Evolutionary conservation across 768 basidiomycete genomes (phyloP).

Genomic region (Solioccasus polychromus): DNA sequence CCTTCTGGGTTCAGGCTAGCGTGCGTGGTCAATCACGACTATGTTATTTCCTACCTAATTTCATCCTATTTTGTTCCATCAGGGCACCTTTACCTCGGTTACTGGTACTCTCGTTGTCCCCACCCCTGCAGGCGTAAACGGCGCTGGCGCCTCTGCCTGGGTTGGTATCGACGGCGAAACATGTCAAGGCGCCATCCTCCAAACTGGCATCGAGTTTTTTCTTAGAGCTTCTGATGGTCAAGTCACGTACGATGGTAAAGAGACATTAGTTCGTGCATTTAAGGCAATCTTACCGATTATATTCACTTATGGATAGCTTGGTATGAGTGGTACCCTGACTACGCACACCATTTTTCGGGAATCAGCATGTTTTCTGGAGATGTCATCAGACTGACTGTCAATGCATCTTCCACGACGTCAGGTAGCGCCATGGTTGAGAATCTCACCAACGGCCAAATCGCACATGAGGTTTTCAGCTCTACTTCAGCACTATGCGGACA

Average conservation of each 20-base stretch:
- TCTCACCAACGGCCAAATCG: not conserved
- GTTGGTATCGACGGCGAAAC: constrained; percentile 12
- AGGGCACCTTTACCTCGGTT: constrained; percentile 10
- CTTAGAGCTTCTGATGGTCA: not conserved
- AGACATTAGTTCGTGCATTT: too few species aligned
- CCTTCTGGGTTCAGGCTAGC: not conserved
- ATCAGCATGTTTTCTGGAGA: constrained; percentile 9
- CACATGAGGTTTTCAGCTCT: not conserved
- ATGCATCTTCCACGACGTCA: not conserved
- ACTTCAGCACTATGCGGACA: not conserved
- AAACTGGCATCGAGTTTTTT: constrained; percentile 1
- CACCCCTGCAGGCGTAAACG: not conserved
- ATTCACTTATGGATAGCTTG: constrained; percentile 3
- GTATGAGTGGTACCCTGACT: constrained; percentile 9
- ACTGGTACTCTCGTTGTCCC: constrained; percentile 10
- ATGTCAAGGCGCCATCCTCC: constrained; percentile 2
- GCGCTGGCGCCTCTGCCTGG: constrained; percentile 4
- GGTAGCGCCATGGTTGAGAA: constrained; percentile 3
- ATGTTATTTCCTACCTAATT: too few species aligned
- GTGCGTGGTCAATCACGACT: constrained; percentile 3
- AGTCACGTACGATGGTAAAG: constrained; percentile 2
- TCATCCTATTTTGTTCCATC: not conserved
- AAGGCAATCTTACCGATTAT: not conserved
- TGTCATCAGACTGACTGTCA: constrained; percentile 2
- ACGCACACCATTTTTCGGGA: not conserved